Evolutionary conservation across 768 basidiomycete genomes (phyloP), one percentile per base, ranked within the genome.

Genomic region (Suillus occidentalis): DNA sequence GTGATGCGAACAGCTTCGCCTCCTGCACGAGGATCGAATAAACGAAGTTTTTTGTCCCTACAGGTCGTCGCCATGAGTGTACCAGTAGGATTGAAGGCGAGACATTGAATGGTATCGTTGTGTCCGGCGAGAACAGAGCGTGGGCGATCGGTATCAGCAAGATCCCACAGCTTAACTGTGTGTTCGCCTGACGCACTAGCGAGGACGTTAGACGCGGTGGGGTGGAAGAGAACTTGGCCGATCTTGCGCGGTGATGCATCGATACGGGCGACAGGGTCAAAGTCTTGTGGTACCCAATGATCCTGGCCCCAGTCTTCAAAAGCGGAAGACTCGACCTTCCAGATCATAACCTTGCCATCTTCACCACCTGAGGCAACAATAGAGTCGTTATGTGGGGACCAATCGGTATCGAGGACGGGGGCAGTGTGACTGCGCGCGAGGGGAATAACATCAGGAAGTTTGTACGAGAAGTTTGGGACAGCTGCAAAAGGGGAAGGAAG

Each of bases 181-280:
- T 97, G 89, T 67, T 99, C 97, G 55, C 92, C 94, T 0, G 86
- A 84, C 0, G 89, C 84, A 61, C 85, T 89, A 5, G 95, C 94
- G 43, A 99, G 82, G 20, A 99, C 89, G 70, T 94, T 90, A 36
- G 87, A 76, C 0, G 97, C 95, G 2, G 92, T 92, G 1, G 97
- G 95, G 75, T 99, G 94, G 84, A 94, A 99, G 37, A 92, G 79
- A 49, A 97, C 91, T 72, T 98, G 97, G 0, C 97, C 97, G 66
- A 97, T 87, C 80, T 98, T 97, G 66, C 95, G 88, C 1, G 90
- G 84, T 9, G 89, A 91, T 14, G 83, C 92, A 70, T 89, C 88
- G 78, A 94, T 87, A 66, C 87, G 85, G 42, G 87, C 80, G n/a
- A 94, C 87, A 14, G 97, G 96, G 67, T 92, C 90, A 63, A 97